A percentile compares a stretch with the other conserved stretches of the same genome.
Conservation (phyloP, 2,329 filamentous ascomycete genomes). For the Aspergillus glaucus region DNA sequence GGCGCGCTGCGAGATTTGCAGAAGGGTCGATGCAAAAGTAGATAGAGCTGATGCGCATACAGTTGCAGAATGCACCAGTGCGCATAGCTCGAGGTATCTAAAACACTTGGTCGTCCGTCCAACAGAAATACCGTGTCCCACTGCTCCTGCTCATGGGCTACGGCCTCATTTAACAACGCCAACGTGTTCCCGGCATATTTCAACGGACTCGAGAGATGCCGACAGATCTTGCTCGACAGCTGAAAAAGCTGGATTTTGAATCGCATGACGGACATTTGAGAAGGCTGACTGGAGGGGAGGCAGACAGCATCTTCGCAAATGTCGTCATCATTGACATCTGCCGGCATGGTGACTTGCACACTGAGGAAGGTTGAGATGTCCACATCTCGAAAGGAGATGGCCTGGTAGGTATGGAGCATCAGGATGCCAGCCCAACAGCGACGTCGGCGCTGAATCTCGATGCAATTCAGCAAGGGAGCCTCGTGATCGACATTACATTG, state of each 20-base stretch:
- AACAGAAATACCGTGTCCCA: conserved; percentile 14
- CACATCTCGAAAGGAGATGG: conserved; percentile 17
- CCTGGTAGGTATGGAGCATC: conserved; percentile 27
- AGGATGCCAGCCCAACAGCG: conserved; percentile 27
- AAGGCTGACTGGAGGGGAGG: conserved; percentile 12
- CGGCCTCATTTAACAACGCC: conserved; percentile 5
- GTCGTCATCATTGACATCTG: conserved; percentile 20
- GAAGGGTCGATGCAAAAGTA: conserved; percentile 22
- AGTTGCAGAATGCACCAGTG: conserved; percentile 19
- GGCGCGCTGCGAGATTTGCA: conserved; percentile 2
- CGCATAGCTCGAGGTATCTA: conserved; percentile 12
- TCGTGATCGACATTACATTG: conserved; percentile 21
- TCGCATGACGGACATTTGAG: conserved; percentile 28
- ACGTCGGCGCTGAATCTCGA: conserved; percentile 21
- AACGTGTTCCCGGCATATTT: conserved; percentile 4
- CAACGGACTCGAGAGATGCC: conserved; percentile 7
- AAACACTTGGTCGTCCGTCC: conserved; percentile 10
- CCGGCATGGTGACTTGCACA: conserved; percentile 12
- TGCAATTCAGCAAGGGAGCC: conserved; percentile 6
- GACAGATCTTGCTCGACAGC: conserved; percentile 21
- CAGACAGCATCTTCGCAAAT: conserved; percentile 8
- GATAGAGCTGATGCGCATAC: conserved; percentile 26
- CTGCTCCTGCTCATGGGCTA: conserved; percentile 12
- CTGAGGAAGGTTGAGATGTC: conserved; percentile 19
- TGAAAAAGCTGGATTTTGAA: conserved; percentile 23